Evolutionary conservation across 75 land plant genomes (phyloP), one percentile per base, ranked within the genome.

Genomic region (Pseudotsuga menziesii): DNA sequence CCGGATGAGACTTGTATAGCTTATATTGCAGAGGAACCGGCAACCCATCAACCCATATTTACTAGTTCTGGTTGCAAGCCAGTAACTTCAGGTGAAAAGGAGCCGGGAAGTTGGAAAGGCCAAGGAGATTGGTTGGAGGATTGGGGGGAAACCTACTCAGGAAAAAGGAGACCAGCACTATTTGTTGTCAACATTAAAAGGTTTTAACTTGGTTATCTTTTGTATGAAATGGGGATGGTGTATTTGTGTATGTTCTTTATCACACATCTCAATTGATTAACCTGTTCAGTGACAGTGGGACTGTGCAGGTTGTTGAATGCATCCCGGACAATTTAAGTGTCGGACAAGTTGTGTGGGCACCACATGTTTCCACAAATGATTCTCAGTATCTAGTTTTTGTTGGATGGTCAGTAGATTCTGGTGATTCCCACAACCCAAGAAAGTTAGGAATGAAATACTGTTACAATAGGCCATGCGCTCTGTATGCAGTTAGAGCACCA

Each of bases 271-370:
- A 74, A 52, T 19, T 3, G 59, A 16, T 23, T 67, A 12, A 77
- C 69, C 69, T 12, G 5, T 44, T 55, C 16, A n/a, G 57, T 77
- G 14, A 36, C 88, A 95, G 95, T 88, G 99, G 95, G 56, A 83
- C 86, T 75, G 95, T 92, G 75, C 86, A 84, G 61, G 77, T 76
- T 81, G 93, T 94, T 20, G 79, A 88, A 76, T 93, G 93, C 27
- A 85, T 94, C 39, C 72, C 84, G 23, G 77, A 83, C 44, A 80
- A 87, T 75, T 72, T 97, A 58, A 94, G 93, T 76, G 88, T 84
- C 32, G 98, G 99, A 0, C 99, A 97, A 86, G 99, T 94, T 79
- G 83, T 89, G 57, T 97, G 99, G 99, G 91, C 95, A 61, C 95
- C 99, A 72, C 57, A 78, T 39, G 55, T 76, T 56, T 25, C 76